Conservation (phyloP, 2,329 filamentous ascomycete genomes). For the Xylaria sp. region DNA sequence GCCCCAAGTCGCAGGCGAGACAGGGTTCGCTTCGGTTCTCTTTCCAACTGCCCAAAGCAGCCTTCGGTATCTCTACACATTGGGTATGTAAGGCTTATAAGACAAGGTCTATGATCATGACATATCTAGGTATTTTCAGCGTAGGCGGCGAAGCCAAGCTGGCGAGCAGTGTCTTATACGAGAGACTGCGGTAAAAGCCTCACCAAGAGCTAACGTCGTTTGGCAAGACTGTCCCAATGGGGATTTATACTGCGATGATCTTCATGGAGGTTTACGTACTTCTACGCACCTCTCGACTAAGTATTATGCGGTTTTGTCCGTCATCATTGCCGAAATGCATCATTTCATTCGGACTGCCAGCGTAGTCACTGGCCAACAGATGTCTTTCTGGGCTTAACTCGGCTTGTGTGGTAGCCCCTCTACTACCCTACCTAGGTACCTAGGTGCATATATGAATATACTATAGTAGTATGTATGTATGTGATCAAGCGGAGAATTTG, state of each 20-base stretch:
- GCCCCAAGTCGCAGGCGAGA: too few relatives aligned
- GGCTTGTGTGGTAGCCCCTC: too few relatives aligned
- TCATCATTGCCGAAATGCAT: too few relatives aligned
- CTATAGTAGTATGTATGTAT: neutral
- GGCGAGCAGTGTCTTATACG: too few relatives aligned
- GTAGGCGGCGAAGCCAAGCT: too few relatives aligned
- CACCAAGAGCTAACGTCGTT: neutral
- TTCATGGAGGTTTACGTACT: too few relatives aligned
- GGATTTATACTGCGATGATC: neutral
- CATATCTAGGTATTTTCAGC: neutral
- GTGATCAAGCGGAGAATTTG: neutral
- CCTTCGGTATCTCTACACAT: too few relatives aligned
- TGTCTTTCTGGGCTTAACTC: neutral
- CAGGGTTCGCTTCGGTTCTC: neutral
- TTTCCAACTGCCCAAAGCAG: slow-evolving; percentile 2
- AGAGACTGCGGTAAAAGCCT: neutral
- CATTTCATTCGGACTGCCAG: too few relatives aligned
- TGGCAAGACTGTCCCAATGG: neutral
- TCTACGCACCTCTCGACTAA: too few relatives aligned
- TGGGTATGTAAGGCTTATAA: slow-evolving; percentile 1
- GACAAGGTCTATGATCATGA: neutral
- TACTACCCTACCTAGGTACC: neutral
- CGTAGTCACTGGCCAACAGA: neutral
- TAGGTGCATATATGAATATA: too few relatives aligned
- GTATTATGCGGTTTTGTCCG: too few relatives aligned